Conservation (phyloP, 1,139 yeast species). For the Komagataea norvegica region DNA sequence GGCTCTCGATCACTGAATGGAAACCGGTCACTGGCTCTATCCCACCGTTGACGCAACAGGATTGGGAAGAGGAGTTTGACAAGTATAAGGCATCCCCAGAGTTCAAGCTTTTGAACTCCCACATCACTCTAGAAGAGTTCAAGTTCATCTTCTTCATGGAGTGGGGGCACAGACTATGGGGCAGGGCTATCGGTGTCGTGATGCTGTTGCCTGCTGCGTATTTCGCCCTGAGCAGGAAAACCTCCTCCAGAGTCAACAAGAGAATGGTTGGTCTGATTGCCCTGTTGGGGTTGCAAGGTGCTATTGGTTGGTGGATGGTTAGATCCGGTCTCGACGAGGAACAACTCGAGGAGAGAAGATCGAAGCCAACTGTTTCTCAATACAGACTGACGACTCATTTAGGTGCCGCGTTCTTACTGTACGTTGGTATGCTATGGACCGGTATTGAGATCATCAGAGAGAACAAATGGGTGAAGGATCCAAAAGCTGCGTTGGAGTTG, state of each 20-base stretch:
- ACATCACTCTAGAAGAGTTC: slow-evolving; percentile 87
- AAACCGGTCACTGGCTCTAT: slow-evolving; percentile 93
- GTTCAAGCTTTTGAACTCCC: slow-evolving; percentile 81
- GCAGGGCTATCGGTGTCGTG: slow-evolving; percentile 81
- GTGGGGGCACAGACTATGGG: slow-evolving; percentile 93
- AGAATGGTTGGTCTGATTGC: slow-evolving; percentile 69
- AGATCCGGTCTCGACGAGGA: slow-evolving; percentile 87
- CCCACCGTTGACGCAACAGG: slow-evolving; percentile 75
- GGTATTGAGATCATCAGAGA: slow-evolving; percentile 82
- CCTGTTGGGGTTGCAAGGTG: slow-evolving; percentile 87
- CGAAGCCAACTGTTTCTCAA: slow-evolving; percentile 94
- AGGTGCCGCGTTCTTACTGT: slow-evolving; percentile 87
- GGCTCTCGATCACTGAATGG: slow-evolving; percentile 97
- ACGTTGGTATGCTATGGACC: slow-evolving; percentile 85
- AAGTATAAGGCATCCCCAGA: slow-evolving; percentile 88
- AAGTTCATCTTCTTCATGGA: slow-evolving; percentile 96
- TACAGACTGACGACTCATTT: slow-evolving; percentile 91
- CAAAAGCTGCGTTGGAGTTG: slow-evolving; percentile 46
- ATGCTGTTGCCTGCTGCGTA: slow-evolving; percentile 83
- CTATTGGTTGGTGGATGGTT: slow-evolving; percentile 99
- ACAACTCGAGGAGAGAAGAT: slow-evolving; percentile 70
- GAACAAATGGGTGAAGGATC: slow-evolving; percentile 60
- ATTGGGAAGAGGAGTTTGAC: slow-evolving; percentile 82
- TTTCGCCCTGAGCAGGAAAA: slow-evolving; percentile 61
- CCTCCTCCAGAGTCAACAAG: slow-evolving; percentile 65